Evolutionary conservation across 2,329 filamentous ascomycete genomes (phyloP), one percentile per base, ranked within the genome.

Genomic region (Claviceps sp.): DNA sequence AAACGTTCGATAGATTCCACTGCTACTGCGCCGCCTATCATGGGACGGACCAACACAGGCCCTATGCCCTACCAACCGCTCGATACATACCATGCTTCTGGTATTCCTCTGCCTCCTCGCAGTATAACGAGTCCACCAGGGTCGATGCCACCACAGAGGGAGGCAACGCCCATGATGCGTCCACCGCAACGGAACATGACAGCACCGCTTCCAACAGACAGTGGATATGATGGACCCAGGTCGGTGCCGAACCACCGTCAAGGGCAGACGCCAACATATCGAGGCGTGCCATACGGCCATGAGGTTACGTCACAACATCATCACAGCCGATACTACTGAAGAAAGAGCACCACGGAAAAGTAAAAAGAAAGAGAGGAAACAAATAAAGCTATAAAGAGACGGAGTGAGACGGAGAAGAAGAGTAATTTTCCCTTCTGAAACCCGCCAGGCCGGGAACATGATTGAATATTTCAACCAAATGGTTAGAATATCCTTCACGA

Each of bases 181-280:
- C 59, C 67, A 30, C 70, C 70, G 1, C 67, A 68, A 55, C 67
- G 74, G 49, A 74, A 70, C 52, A 68, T 75, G 67, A 75, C 73
- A 22, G 70, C 68, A 4, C 70, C 71, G 4, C 58, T 68, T 51
- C 40, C 45, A 20, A 14, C 13, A 38, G 22, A 11, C 11, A 34
- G 20, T 7, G 20, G 38, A 18, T 30, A 38, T 49, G 46, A 38
- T 20, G 38, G 63, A 30, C 56, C 61, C 30, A 64, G 60, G 20
- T 63, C 60, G 13, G 55, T 58, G 18, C 55, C 62, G 16, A 61
- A 58, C 46, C 63, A 50, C 45, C 41, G 30, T 36, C 41, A 42
- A 26, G 34, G 36, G 36, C 26, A 44, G 24, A 52, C 54, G 20
- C 58, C 59, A 24, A 58, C 57, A 34, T 56, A 59, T 47, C 57